phyloP scores from a whole-genome alignment of 208 protist species.

The Crithidia expoeki region DNA sequence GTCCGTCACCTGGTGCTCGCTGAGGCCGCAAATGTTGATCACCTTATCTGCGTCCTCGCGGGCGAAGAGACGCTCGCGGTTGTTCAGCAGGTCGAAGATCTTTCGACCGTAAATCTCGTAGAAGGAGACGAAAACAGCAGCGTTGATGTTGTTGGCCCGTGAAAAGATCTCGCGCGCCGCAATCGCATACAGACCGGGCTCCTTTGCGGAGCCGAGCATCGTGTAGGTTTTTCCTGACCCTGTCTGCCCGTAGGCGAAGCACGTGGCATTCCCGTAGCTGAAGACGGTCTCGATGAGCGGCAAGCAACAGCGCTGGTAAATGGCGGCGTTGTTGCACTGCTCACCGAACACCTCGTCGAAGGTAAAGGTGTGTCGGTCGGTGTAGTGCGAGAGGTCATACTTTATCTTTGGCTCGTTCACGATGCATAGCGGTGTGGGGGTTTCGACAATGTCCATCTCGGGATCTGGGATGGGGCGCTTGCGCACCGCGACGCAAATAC shows the following conservation, averaged over 20 bases:
- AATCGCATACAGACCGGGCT: constrained; percentile 94
- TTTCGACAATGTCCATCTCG: constrained; percentile 86
- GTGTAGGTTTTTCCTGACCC: constrained; percentile 94
- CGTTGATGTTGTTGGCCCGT: constrained; percentile 53
- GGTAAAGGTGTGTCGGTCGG: constrained; percentile 95
- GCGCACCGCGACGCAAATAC: constrained; percentile 92
- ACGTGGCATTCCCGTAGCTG: constrained; percentile 94
- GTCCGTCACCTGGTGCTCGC: constrained; percentile 81
- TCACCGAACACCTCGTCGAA: constrained; percentile 97
- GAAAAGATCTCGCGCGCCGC: constrained; percentile 95
- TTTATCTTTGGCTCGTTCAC: constrained; percentile 94
- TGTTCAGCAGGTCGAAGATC: constrained; percentile 97
- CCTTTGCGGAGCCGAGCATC: constrained; percentile 90
- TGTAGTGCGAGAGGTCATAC: constrained; percentile 97
- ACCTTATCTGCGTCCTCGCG: constrained; percentile 94
- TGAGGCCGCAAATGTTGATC: constrained; percentile 95
- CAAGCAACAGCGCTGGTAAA: constrained; percentile 93
- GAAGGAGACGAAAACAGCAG: constrained; percentile 88
- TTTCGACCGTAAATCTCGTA: constrained; percentile 98
- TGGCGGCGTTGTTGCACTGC: constrained; percentile 83
- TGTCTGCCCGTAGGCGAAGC: constrained; percentile 98
- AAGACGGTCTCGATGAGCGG: constrained; percentile 97
- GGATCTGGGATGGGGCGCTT: constrained; percentile 83
- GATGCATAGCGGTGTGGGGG: constrained; percentile 67
- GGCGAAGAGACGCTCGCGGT: constrained; percentile 91